Evolutionary conservation across 768 basidiomycete genomes (phyloP), one percentile per base, ranked within the genome.

Genomic region (Tephrocybe rancida): DNA sequence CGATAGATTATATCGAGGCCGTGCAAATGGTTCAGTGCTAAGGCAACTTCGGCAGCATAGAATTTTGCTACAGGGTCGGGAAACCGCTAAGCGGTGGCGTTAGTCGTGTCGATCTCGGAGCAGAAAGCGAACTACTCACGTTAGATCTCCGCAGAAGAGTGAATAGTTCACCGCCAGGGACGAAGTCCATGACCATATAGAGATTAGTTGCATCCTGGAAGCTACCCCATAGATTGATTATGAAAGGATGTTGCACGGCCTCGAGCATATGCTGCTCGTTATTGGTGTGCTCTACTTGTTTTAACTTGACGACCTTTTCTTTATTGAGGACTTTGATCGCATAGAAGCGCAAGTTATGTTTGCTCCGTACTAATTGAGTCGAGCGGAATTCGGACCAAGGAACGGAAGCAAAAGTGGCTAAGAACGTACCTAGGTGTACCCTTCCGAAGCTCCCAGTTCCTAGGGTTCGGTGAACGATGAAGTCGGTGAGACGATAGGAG

Each of bases 151-250:
- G 83, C 56, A 98, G 72, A 49, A 98, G 84, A 13, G 94, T 95
- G 70, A 98, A 99, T 5, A 99, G 80, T 68, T 99, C 97, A 14
- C 97, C 97, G 7, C 97, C 97, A 3, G 95, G 92, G 2, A 93
- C 93, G 69, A 92, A 98, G 75, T 88, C 95, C 85, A 98, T 91
- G 50, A 98, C 89, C 92, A 99, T 96, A 77, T 98, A 99, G 13
- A 98, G 80, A 69, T 98, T 98, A 18, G 88, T 72, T 29, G 84
- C 70, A 64, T 98, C 97, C 66, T 98, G 97, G 67, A 95, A 95
- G 3, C 87, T 84, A 29, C 95, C 95, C 95, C 95, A 98, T 4
- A 98, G 83, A 67, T 95, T 98, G 74, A 98, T 85, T 61, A 98
- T 91, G 72, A 98, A 93, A 1, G 94, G 88, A 68, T 98, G 93